Conservation (phyloP, 805 yeast species). For the Candida ulmi region DNA sequence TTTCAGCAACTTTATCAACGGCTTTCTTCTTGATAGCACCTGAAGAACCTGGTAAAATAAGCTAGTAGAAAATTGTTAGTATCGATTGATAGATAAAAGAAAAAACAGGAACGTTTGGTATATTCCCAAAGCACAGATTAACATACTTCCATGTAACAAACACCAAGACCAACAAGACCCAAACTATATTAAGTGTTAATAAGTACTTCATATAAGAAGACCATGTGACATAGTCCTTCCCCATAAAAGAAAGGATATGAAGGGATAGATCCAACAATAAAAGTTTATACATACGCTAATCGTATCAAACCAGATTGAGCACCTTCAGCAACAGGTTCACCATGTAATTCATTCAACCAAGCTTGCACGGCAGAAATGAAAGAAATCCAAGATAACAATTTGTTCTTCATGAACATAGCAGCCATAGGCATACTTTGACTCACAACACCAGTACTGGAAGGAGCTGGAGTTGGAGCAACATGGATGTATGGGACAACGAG, state of each 20-base stretch:
- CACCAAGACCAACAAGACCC: conserved; percentile 40
- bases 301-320: conserved; percentile 32
- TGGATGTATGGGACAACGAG: conserved; percentile 38
- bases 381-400: conserved; percentile 49
- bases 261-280: too few relatives aligned
- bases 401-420: conserved; percentile 56
- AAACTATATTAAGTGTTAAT: conserved; percentile 28
- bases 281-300: conserved; percentile 1
- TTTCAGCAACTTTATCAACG: conserved; percentile 17
- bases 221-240: neutral
- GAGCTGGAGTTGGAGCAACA: conserved; percentile 40
- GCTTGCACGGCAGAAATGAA: conserved; percentile 44
- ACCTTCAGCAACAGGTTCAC: conserved; percentile 24
- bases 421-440: conserved; percentile 62
- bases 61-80: neutral
- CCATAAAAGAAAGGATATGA: neutral
- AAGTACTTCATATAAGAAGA: neutral
- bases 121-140: too few relatives aligned
- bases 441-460: conserved; percentile 40
- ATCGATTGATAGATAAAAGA: neutral
- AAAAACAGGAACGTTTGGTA: too few relatives aligned
- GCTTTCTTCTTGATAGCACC: conserved; percentile 25
- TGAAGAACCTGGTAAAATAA: conserved; percentile 16
- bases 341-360: conserved; percentile 21
- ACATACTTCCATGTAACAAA: conserved; percentile 50